These are phyloP conservation scores for Sungouiozyma ichnusensis DNA, from an alignment of 805 yeast genomes.

Conservation along the genomic window DNA sequence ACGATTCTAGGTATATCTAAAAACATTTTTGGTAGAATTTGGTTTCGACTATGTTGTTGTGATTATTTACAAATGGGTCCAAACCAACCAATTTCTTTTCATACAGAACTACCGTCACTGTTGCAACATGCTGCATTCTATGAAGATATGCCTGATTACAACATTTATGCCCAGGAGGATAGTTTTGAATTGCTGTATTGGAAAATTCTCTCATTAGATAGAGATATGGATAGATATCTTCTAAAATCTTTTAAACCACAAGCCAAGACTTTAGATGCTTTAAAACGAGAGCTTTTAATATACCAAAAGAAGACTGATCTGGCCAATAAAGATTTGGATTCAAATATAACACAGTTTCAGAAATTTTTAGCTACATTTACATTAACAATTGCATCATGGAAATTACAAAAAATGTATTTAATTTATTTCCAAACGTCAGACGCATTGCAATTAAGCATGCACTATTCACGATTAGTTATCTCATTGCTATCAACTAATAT, in stretches of 20 bases:
- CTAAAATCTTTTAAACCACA: constrained; percentile 17
- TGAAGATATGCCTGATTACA: constrained; percentile 17
- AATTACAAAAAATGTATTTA: constrained; percentile 16
- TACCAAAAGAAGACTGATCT: constrained; percentile 10
- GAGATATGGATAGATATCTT: constrained; percentile 21
- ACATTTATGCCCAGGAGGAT: constrained; percentile 21
- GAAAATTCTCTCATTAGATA: constrained; percentile 25
- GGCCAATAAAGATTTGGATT: constrained; percentile 5
- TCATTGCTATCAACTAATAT: constrained; percentile 14
- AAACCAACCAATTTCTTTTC: constrained; percentile 12
- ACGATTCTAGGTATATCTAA: constrained; percentile 15
- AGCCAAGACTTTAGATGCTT: constrained; percentile 22
- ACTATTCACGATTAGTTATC: constrained; percentile 14
- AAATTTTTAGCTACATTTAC: constrained; percentile 15
- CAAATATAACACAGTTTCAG: constrained; percentile 16
- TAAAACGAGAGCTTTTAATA: constrained; percentile 15
- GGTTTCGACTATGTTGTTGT: constrained; percentile 19
- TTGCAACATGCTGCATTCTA: constrained; percentile 22
- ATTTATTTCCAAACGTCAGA: constrained; percentile 15
- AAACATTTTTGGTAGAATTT: constrained; percentile 18
- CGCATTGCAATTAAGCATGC: constrained; percentile 11
- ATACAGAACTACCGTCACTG: constrained; percentile 19
- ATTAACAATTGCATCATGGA: constrained; percentile 20
- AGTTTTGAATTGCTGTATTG: constrained; percentile 22
- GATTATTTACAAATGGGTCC: constrained; percentile 24